These are phyloP conservation scores for Russula olivacea DNA, from an alignment of 768 basidiomycete species.

Conservation along the genomic window DNA sequence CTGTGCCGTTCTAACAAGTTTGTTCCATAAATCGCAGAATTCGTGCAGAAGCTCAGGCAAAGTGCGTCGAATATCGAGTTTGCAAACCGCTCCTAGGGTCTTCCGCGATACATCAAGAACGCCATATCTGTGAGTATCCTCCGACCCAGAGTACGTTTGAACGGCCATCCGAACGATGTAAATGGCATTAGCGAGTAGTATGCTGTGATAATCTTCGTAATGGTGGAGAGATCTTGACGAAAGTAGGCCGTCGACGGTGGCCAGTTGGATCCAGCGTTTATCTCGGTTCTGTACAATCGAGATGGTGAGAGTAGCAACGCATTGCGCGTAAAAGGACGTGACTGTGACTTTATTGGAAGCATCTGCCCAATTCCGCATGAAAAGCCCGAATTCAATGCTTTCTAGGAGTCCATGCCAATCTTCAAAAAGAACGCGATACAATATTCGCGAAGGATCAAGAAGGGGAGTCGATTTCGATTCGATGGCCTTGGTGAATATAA, in stretches of 20 bases:
- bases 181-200: slow-evolving; percentile 4
- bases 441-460: neutral
- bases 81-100: neutral
- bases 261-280: slow-evolving; percentile 7
- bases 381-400: slow-evolving; percentile 6
- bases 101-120: neutral
- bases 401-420: neutral
- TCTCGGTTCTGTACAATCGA: neutral
- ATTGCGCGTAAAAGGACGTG: neutral
- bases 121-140: neutral
- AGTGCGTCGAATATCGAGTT: neutral
- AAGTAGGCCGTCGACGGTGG: neutral
- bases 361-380: neutral
- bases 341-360: neutral
- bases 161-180: neutral
- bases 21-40: neutral
- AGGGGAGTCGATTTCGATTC: neutral
- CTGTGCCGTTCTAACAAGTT: neutral
- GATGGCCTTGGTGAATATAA: slow-evolving; percentile 3
- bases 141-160: neutral
- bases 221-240: neutral
- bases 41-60: neutral
- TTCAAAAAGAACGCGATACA: slow-evolving; percentile 1
- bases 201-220: neutral
- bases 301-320: neutral